Conservation (phyloP, 768 basidiomycete species). For the Mycena latifolia region DNA sequence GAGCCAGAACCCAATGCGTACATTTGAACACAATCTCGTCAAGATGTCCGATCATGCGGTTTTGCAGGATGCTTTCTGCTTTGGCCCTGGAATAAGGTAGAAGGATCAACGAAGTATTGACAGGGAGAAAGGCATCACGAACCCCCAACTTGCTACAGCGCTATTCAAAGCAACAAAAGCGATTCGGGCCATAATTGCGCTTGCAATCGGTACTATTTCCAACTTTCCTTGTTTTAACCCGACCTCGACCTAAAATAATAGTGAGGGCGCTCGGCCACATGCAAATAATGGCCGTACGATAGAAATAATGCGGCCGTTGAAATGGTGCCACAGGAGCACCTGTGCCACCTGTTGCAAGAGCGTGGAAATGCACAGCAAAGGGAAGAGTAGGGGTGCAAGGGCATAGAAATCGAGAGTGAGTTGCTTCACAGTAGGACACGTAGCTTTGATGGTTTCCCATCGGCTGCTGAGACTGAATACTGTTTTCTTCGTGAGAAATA, state of each 20-base stretch:
- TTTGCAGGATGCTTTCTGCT: conserved; percentile 15
- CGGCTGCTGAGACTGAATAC: background rate
- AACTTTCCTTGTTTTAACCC: background rate
- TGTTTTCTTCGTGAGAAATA: background rate
- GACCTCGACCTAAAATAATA: background rate
- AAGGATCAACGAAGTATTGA: background rate
- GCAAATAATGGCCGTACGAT: background rate
- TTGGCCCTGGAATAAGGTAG: background rate
- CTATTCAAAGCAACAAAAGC: background rate
- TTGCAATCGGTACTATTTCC: background rate
- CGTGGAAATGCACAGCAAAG: conserved; percentile 3
- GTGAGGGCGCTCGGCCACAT: background rate
- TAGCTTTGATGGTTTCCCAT: background rate
- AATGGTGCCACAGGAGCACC: conserved; percentile 12
- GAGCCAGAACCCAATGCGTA: background rate
- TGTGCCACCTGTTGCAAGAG: background rate
- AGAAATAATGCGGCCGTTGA: conserved; percentile 10
- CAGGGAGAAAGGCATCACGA: background rate
- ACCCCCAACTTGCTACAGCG: background rate
- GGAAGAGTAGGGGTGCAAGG: conserved; percentile 22
- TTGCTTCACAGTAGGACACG: background rate
- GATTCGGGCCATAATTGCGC: background rate
- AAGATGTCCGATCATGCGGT: conserved; percentile 13
- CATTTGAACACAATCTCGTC: conserved; percentile 16
- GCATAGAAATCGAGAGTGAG: conserved; percentile 13